Percentiles rank a stretch among this genome's conserved stretches.
Evolutionary conservation across 257 asterid genomes (phyloP).

Genomic region (Anisodus tanguticus): DNA sequence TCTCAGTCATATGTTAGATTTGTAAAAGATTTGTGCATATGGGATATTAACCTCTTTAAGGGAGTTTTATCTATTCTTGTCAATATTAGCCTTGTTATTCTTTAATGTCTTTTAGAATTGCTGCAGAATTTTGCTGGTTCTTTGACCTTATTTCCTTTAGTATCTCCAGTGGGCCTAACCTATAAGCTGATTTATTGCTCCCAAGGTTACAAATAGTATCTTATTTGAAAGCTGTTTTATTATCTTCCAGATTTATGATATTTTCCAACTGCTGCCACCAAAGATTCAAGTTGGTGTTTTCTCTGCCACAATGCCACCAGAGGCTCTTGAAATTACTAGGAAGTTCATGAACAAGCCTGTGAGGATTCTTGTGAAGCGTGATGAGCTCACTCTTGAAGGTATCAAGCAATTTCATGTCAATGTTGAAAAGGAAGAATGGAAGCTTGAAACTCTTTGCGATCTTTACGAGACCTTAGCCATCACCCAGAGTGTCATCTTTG

Average conservation of each 20-base stretch:
- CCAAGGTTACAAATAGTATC: neutral
- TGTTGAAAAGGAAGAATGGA: constrained; percentile 53
- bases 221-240: no score
- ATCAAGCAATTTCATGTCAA: constrained; percentile 53
- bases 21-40: neutral
- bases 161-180: neutral
- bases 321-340: constrained; percentile 56
- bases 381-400: constrained; percentile 59
- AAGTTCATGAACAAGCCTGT: constrained; percentile 61
- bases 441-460: constrained; percentile 54
- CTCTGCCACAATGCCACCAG: constrained; percentile 62
- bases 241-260: constrained; percentile 48
- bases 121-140: neutral
- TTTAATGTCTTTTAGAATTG: neutral
- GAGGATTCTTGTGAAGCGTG: constrained; percentile 55
- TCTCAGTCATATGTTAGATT: neutral
- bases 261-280: constrained; percentile 56
- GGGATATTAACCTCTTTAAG: neutral
- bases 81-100: neutral
- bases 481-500: constrained; percentile 58
- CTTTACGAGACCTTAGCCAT: constrained; percentile 55
- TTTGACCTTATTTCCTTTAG: neutral
- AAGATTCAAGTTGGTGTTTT: constrained; percentile 57
- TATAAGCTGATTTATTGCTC: constrained; percentile 2
- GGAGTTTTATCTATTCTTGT: neutral